Percentiles rank a stretch among this genome's conserved stretches.
Evolutionary conservation across 176 grass and related monocot species (phyloP).

Genomic region (Rhynchospora tenuis): DNA sequence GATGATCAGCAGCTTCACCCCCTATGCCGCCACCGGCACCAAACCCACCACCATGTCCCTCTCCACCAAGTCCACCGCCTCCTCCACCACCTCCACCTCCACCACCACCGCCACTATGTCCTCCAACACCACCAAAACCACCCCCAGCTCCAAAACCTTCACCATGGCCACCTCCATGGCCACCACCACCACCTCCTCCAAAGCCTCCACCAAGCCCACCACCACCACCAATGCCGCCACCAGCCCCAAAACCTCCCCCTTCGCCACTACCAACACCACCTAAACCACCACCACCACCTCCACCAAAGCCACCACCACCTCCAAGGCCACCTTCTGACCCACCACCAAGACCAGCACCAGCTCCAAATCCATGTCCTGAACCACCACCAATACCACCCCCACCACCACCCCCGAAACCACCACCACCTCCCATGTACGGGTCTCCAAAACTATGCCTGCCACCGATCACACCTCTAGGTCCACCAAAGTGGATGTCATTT

Average conservation of each 20-base stretch:
- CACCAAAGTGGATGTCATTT: not conserved
- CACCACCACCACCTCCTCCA: not conserved
- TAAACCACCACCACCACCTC: constrained; percentile 21
- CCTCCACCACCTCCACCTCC: not conserved
- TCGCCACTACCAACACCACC: constrained; percentile 15
- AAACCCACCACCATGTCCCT: constrained; percentile 6
- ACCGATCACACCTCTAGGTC: not conserved
- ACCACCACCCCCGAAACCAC: constrained; percentile 11
- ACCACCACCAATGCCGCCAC: constrained; percentile 18
- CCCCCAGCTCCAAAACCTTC: not conserved
- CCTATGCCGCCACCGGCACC: constrained; percentile 8
- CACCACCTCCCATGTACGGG: constrained; percentile 1
- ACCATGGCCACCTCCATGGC: not conserved
- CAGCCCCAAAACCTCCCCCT: constrained; percentile 16
- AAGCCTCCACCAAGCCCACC: constrained; percentile 9
- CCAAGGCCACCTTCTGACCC: not conserved
- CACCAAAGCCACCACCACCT: constrained; percentile 21
- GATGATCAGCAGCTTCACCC: not conserved
- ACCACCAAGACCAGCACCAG: constrained; percentile 14
- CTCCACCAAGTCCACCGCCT: not conserved
- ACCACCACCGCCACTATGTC: not conserved
- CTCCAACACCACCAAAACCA: not conserved
- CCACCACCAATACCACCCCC: constrained; percentile 14
- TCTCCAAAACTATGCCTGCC: not conserved
- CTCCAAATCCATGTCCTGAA: constrained; percentile 4